Evolutionary conservation across 1,284 basidiomycete genomes (phyloP).

Genomic region (Trichosporon asahii): DNA sequence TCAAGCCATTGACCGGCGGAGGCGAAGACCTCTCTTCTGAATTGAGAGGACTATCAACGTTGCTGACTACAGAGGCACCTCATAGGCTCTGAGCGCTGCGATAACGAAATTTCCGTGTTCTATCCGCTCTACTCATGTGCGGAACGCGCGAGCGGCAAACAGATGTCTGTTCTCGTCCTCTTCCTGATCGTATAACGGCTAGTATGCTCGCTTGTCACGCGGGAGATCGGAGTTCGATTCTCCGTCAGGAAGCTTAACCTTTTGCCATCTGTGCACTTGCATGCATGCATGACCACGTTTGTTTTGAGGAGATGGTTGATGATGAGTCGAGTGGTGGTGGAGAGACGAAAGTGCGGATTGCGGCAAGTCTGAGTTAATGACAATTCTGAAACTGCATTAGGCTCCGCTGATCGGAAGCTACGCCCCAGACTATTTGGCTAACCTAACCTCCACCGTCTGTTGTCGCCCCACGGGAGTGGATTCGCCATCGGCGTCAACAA

Average conservation of each 20-base stretch:
- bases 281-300: background rate
- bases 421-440: background rate
- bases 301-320: background rate
- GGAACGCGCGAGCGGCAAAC: too few relatives aligned
- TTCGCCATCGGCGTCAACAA: conserved; percentile 3
- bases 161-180: too few relatives aligned
- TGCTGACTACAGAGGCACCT: too few relatives aligned
- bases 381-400: background rate
- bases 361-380: too few relatives aligned
- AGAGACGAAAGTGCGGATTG: background rate
- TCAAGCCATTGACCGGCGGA: too few relatives aligned
- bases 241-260: background rate
- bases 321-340: background rate
- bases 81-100: too few relatives aligned
- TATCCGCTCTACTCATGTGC: background rate
- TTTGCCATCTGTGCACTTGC: background rate
- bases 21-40: too few relatives aligned
- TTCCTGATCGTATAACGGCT: conserved; percentile 3
- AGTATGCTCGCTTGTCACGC: conserved; percentile 4
- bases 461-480: background rate
- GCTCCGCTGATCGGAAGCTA: background rate
- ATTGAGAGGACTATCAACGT: too few relatives aligned
- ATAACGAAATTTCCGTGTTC: too few relatives aligned
- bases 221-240: conserved; percentile 4
- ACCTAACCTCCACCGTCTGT: background rate